phyloP scores from a whole-genome alignment of 2,329 filamentous ascomycete genomes.

The Grosmannia penicillata region DNA sequence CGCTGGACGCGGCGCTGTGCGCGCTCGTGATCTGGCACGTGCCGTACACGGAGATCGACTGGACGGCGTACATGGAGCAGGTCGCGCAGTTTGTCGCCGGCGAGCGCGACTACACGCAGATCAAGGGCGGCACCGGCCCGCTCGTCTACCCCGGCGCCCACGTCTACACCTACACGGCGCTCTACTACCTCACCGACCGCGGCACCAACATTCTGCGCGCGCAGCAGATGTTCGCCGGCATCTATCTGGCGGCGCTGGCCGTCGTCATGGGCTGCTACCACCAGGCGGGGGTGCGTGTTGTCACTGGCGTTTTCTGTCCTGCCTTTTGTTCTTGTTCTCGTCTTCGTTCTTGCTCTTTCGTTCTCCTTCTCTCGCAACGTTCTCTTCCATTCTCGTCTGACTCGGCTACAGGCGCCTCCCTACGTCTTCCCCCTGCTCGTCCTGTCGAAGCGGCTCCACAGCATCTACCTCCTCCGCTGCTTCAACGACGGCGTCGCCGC shows the following conservation, averaged over 20 bases:
- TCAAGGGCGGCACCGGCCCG: conserved; percentile 79
- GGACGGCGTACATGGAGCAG: conserved; percentile 94
- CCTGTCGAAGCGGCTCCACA: conserved; percentile 83
- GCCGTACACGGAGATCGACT: conserved; percentile 96
- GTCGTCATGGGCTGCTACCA: conserved; percentile 75
- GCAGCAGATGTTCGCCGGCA: conserved; percentile 66
- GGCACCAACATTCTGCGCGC: conserved; percentile 64
- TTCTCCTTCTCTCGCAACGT: background rate
- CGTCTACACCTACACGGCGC: conserved; percentile 72
- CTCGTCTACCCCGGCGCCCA: conserved; percentile 91
- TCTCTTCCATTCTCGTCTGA: background rate
- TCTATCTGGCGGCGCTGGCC: conserved; percentile 65
- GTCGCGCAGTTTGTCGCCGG: conserved; percentile 64
- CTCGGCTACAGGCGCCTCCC: conserved; percentile 50
- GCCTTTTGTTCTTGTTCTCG: background rate
- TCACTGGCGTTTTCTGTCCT: background rate
- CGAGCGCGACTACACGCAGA: conserved; percentile 75
- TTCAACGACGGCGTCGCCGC: conserved; percentile 94
- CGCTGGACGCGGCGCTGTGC: conserved; percentile 59
- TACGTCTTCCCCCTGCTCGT: conserved; percentile 79
- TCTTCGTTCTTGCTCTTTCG: background rate
- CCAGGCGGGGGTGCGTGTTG: conserved; percentile 42
- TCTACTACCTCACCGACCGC: conserved; percentile 64
- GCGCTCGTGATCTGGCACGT: conserved; percentile 64
- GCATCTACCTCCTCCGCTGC: conserved; percentile 78